These are phyloP conservation scores for Xylaria flabelliformis DNA, from an alignment of 495 filamentous ascomycete species.

Conservation along the genomic window DNA sequence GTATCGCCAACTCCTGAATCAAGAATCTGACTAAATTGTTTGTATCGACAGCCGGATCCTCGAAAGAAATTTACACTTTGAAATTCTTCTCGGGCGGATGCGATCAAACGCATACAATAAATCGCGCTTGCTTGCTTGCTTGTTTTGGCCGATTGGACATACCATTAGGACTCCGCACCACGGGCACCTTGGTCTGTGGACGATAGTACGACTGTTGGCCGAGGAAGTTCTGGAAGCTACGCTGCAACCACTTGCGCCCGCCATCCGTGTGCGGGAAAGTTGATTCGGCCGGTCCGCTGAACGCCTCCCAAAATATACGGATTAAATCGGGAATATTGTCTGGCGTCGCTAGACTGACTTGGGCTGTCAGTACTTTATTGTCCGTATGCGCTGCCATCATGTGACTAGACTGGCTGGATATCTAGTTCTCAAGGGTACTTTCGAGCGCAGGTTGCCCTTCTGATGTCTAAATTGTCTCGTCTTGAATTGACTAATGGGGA, in stretches of 20 bases:
- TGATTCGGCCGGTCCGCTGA: constrained; percentile 36
- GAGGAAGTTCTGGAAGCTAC: constrained; percentile 41
- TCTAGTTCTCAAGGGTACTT: background rate
- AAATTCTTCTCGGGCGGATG: background rate
- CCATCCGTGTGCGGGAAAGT: constrained; percentile 38
- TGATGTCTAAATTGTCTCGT: background rate
- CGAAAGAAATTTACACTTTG: background rate
- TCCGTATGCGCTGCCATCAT: background rate
- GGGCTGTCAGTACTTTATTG: constrained; percentile 16
- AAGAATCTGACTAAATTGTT: background rate
- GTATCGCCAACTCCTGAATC: background rate
- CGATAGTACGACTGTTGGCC: constrained; percentile 38
- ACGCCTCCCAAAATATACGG: constrained; percentile 41
- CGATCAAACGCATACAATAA: background rate
- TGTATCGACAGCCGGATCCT: background rate
- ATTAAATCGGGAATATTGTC: constrained; percentile 40
- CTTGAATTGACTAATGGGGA: background rate
- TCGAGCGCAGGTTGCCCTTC: background rate
- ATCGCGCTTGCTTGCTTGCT: constrained; percentile 2
- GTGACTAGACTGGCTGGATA: background rate
- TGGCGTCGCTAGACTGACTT: constrained; percentile 49
- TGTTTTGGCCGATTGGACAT: background rate
- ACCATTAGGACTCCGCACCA: constrained; percentile 39
- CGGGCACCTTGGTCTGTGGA: constrained; percentile 35
- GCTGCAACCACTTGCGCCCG: constrained; percentile 39